phyloP scores from a whole-genome alignment of 2,329 filamentous ascomycete species.

The Thermothelomyces thermophilus region DNA sequence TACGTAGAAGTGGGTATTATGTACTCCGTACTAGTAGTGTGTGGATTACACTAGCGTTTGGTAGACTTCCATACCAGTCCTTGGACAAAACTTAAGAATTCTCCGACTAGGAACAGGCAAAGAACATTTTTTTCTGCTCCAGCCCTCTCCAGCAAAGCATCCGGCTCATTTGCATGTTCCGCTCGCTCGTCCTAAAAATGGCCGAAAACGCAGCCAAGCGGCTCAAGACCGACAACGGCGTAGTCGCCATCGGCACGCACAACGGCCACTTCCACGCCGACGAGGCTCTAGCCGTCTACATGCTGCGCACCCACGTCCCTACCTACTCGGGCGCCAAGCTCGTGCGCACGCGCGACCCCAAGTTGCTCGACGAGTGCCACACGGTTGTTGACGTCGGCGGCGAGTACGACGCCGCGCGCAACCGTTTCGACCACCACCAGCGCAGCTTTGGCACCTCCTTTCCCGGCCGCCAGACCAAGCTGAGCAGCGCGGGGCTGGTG shows the following conservation, averaged over 20 bases:
- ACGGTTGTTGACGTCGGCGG: slow-evolving; percentile 98
- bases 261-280: slow-evolving; percentile 99
- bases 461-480: slow-evolving; percentile 75
- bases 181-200: slow-evolving; percentile 35
- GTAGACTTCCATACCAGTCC: too few relatives aligned
- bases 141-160: not conserved
- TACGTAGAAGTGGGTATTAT: too few relatives aligned
- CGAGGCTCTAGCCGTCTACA: slow-evolving; percentile 92
- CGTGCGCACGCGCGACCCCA: slow-evolving; percentile 80
- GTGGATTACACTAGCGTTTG: too few relatives aligned
- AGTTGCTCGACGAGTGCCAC: slow-evolving; percentile 72
- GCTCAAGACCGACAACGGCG: slow-evolving; percentile 62
- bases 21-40: too few relatives aligned
- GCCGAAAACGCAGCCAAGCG: slow-evolving; percentile 70
- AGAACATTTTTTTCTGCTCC: not conserved
- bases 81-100: too few relatives aligned
- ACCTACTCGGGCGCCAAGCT: slow-evolving; percentile 68
- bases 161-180: slow-evolving; percentile 17
- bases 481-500: slow-evolving; percentile 87
- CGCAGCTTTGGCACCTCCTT: slow-evolving; percentile 82
- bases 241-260: slow-evolving; percentile 79
- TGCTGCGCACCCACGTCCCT: slow-evolving; percentile 77
- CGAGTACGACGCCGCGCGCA: slow-evolving; percentile 69
- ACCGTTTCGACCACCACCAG: slow-evolving; percentile 97
- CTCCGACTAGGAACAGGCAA: too few relatives aligned